Evolutionary conservation across 2,329 filamentous ascomycete species (phyloP), one percentile per base, ranked within the genome.

Genomic region (Cordyceps cateniannulata): DNA sequence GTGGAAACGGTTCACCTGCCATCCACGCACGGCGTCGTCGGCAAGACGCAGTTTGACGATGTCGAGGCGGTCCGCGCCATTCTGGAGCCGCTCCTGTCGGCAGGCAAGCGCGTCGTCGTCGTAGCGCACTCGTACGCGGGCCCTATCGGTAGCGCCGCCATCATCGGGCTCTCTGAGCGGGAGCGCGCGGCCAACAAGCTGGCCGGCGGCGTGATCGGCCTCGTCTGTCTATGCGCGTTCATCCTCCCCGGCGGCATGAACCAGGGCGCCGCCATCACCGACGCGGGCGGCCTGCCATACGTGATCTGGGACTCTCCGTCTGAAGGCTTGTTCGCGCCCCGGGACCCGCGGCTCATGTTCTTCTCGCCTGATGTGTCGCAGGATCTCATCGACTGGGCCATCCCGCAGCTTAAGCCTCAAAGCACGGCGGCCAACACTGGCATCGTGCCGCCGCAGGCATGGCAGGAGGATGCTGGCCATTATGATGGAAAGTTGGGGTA

Each of bases 101-200:
- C 66, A 3, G 73, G 73, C 18, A 75, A 75, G 50, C 69, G 78
- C 29, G 71, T 80, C 16, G 65, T 79, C 0, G 70, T 80, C 2
- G 65, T 76, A 5, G 69, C 72, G 5, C 77, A 81, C 63, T 78
- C 74, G 2, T 79, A 77, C 67, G 73, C 74, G n/a, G 77, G 77
- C 16, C 66, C 76, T 1, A 68, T 77, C 1, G 72, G 70, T 8
- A 40, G 48, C 56, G 47, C 48, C 14, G 56, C 48, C 35, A 25
- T 59, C 25, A 9, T 44, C 24, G 48, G 56, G 8, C 38, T 51
- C 5, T 59, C 56, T 12, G 38, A 45, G 9, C 20, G 14, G 5
- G 20, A 59, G 25, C 56, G 56, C 6, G 24, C 47, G n/a, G 18
- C n/a, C 24, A 47, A 29, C 25, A 14, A 22, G 1, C 9, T 51